A percentile compares a stretch with the other conserved stretches of the same genome.
These are phyloP conservation scores for Neospora caninum DNA, from an alignment of 169 alveolate genomes.

Conservation along the genomic window DNA sequence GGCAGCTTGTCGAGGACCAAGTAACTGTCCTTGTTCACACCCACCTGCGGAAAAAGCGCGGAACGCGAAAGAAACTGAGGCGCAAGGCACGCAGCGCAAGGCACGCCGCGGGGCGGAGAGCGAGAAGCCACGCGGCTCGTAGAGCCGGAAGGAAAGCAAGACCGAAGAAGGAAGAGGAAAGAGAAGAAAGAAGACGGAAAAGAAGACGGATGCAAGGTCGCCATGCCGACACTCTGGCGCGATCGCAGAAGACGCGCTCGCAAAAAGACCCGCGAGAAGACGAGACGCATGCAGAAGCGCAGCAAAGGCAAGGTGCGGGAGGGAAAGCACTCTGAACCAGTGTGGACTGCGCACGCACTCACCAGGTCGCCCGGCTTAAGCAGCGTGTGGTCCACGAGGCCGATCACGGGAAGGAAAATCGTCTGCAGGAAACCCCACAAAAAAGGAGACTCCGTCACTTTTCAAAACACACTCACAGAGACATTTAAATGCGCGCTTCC, in stretches of 20 bases:
- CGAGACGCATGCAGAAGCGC: not conserved
- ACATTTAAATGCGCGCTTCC: too few relatives aligned
- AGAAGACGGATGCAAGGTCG: not conserved
- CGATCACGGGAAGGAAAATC: slow-evolving; percentile 98
- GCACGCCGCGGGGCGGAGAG: too few relatives aligned
- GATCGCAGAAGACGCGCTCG: too few relatives aligned
- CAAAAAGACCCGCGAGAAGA: too few relatives aligned
- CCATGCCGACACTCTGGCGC: too few relatives aligned
- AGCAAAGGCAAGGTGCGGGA: not conserved
- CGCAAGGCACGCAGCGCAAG: too few relatives aligned
- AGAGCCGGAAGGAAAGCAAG: not conserved
- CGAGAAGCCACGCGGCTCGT: not conserved
- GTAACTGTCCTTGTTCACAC: slow-evolving; percentile 98
- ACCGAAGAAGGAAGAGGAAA: not conserved
- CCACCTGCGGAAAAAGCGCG: too few relatives aligned
- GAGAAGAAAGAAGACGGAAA: not conserved
- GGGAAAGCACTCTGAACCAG: not conserved
- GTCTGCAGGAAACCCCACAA: slow-evolving; percentile 82
- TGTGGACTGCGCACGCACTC: not conserved
- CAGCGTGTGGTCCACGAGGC: slow-evolving; percentile 93
- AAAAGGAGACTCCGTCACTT: not conserved
- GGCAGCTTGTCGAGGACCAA: slow-evolving; percentile 99
- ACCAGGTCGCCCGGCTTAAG: slow-evolving; percentile 84
- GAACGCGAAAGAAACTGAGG: too few relatives aligned
- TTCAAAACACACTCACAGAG: not conserved